Conservation (phyloP, 2,329 filamentous ascomycete species). For the Beauveria australis region DNA sequence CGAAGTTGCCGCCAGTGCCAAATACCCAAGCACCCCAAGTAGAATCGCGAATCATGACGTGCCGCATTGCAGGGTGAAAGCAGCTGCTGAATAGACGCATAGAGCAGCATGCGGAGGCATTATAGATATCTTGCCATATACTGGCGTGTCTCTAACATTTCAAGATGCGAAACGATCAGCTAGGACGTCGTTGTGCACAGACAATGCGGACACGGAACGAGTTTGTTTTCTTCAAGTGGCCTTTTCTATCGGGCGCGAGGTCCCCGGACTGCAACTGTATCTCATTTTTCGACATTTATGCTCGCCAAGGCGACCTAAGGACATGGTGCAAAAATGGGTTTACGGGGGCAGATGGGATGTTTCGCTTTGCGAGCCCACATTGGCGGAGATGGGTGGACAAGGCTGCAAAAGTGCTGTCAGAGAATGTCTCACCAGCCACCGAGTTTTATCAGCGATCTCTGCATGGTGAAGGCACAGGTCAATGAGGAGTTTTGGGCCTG, state of each 20-base stretch:
- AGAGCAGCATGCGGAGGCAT: background rate
- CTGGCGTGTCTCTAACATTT: background rate
- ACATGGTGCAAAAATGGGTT: background rate
- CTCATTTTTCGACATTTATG: background rate
- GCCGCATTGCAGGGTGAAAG: background rate
- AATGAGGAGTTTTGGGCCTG: background rate
- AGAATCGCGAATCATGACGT: background rate
- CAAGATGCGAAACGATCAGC: background rate
- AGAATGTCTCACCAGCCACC: conserved; percentile 6
- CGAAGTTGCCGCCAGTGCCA: background rate
- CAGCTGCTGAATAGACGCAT: background rate
- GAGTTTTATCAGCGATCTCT: background rate
- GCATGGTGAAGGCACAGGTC: background rate
- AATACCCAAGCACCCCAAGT: background rate
- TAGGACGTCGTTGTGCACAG: background rate
- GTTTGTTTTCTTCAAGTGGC: background rate
- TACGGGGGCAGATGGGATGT: background rate
- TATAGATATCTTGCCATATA: background rate
- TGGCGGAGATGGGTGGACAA: background rate
- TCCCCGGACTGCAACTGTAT: background rate
- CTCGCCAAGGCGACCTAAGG: background rate
- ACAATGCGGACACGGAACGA: background rate
- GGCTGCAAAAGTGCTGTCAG: background rate
- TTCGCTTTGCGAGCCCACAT: background rate
- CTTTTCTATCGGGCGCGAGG: background rate